A percentile compares a stretch with the other conserved stretches of the same genome.
Conservation (phyloP, 1,284 basidiomycete genomes). For the Salmacisia buchloeana region DNA sequence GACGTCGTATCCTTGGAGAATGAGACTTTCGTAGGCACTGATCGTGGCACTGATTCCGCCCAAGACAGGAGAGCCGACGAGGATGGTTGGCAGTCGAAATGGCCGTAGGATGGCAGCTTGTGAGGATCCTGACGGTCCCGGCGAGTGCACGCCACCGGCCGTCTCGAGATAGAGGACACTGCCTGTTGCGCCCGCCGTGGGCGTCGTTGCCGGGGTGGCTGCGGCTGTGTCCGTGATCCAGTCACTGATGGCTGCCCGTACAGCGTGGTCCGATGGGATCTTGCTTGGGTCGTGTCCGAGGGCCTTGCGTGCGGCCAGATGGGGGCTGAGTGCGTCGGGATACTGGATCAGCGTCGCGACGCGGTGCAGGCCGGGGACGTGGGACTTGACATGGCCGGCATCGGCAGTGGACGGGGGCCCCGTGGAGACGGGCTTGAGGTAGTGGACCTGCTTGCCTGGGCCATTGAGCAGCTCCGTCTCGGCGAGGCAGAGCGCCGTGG, state of each 20-base stretch:
- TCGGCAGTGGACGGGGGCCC: conserved; percentile 35
- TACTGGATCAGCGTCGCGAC: neutral
- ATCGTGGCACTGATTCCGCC: conserved; percentile 94
- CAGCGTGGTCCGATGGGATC: neutral
- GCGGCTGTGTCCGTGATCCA: neutral
- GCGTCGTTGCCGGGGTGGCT: neutral
- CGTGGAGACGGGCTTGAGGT: conserved; percentile 48
- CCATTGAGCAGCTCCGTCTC: conserved; percentile 24
- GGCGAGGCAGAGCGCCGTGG: conserved; percentile 47
- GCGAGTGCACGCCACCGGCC: conserved; percentile 92
- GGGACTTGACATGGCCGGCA: neutral
- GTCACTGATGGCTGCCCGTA: neutral
- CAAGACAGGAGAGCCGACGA: conserved; percentile 80
- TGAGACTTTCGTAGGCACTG: conserved; percentile 82
- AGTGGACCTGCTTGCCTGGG: conserved; percentile 22
- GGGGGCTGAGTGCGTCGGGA: conserved; percentile 2
- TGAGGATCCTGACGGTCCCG: conserved; percentile 75
- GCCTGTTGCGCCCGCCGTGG: conserved; percentile 11
- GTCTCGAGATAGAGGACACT: conserved; percentile 74
- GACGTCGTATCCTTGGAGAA: conserved; percentile 81
- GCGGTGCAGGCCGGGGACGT: neutral
- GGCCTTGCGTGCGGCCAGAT: conserved; percentile 4
- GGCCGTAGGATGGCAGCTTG: conserved; percentile 58
- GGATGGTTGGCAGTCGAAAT: conserved; percentile 74
- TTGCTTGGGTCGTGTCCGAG: neutral